Evolutionary conservation across 2,329 filamentous ascomycete species (phyloP), one percentile per base, ranked within the genome.

Genomic region (Ambrosiella xylebori): DNA sequence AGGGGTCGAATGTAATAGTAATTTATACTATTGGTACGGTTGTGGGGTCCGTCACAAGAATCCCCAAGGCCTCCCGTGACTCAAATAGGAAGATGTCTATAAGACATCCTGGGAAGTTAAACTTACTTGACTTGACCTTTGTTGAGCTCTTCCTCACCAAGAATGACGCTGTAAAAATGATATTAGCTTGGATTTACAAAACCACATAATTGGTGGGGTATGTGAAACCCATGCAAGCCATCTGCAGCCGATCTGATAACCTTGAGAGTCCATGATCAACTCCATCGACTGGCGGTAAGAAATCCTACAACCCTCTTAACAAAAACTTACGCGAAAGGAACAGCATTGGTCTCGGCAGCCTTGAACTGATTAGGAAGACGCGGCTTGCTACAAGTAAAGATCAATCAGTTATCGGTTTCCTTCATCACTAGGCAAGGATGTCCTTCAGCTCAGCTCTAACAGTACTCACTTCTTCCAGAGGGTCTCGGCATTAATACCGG

Each of bases 321-420:
- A 17, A 19, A 37, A 9, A 57, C 58, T 57, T 54, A 60, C 58
- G 84, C 88, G 66, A 95, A 86, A 1, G 91, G 91, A 17, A 94
- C 81, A 49, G 84, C 85, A 59, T 81, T 83, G 54, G 74, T 72
- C 68, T 96, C 90, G 9, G 90, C 90, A 17, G 85, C 84, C 73
- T 95, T 95, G 77, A 97, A 97, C 69, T 97, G 91, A 61, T 84
- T 79, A 11, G 82, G 85, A 38, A 95, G 76, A 70, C 90, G 95
- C 13, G 91, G 89, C 75, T 95, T 95, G 63, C 84, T 61, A 54
- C 7, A 41, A 49, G 17, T 47, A 54, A 41, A 36, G 35, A 3
- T n/a, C 37, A 27, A 36, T 44, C 38, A 54, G 15, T 8, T 35
- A 41, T 11, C 40, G 40, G n/a, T n/a, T 17, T 47, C n/a, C 11